phyloP scores from a whole-genome alignment of 495 filamentous ascomycete genomes.

The Penicillium egyptiacum region DNA sequence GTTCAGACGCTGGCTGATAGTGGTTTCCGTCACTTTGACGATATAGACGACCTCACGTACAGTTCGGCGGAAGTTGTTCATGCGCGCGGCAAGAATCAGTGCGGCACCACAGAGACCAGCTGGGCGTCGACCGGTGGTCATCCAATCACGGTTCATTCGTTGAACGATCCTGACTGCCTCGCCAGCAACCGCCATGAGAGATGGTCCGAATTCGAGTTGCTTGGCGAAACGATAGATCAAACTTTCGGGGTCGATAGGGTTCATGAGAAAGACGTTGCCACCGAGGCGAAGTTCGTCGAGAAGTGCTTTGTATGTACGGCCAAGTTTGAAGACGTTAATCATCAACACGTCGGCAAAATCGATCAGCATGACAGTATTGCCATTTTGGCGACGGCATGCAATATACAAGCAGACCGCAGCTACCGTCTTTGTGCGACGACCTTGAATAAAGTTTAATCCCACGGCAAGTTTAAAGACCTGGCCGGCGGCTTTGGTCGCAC shows the following conservation, averaged over 20 bases:
- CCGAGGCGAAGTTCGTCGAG: conserved; percentile 61
- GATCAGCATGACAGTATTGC: conserved; percentile 76
- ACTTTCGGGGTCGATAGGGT: conserved; percentile 73
- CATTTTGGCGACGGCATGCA: conserved; percentile 68
- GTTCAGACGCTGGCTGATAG: conserved; percentile 81
- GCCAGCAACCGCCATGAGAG: conserved; percentile 75
- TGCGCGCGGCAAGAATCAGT: conserved; percentile 89
- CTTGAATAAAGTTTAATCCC: conserved; percentile 76
- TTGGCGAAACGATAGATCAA: conserved; percentile 86
- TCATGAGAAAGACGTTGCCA: conserved; percentile 50
- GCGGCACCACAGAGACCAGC: conserved; percentile 94
- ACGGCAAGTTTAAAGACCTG: conserved; percentile 77
- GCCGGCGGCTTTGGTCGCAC: conserved; percentile 60
- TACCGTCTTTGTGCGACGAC: conserved; percentile 80
- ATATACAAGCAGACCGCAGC: conserved; percentile 85
- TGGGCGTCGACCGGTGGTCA: conserved; percentile 86
- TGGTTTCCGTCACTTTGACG: conserved; percentile 89
- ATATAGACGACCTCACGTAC: conserved; percentile 92
- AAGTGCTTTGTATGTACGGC: conserved; percentile 76
- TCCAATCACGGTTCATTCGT: conserved; percentile 95
- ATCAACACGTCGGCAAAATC: conserved; percentile 86
- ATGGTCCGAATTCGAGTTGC: conserved; percentile 81
- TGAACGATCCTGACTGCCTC: conserved; percentile 82
- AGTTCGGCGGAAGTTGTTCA: conserved; percentile 94
- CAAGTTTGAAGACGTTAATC: conserved; percentile 88